Evolutionary conservation across 2,329 filamentous ascomycete species (phyloP).

Genomic region (Fusarium albosuccineum): DNA sequence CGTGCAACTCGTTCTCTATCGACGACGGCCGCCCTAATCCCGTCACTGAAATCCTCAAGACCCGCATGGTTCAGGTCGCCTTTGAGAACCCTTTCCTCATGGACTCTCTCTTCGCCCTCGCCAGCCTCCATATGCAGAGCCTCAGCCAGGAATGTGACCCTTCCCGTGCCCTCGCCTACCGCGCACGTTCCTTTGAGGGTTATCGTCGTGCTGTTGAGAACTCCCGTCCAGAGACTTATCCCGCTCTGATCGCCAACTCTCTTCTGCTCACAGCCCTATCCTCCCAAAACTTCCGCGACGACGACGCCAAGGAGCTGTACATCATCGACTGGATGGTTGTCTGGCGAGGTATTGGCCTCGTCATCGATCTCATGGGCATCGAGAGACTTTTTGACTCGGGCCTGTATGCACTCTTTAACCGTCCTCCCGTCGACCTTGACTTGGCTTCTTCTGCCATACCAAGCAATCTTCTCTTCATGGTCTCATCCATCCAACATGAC

Average conservation of each 20-base stretch:
- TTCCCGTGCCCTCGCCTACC: slow-evolving; percentile 58
- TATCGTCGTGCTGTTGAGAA: slow-evolving; percentile 65
- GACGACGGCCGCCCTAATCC: slow-evolving; percentile 50
- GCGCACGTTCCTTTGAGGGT: slow-evolving; percentile 63
- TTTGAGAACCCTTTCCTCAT: slow-evolving; percentile 68
- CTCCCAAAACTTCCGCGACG: slow-evolving; percentile 64
- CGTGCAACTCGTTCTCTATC: slow-evolving; percentile 61
- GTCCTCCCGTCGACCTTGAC: slow-evolving; percentile 63
- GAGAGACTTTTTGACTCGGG: slow-evolving; percentile 55
- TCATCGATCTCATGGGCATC: slow-evolving; percentile 55
- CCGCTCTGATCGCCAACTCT: slow-evolving; percentile 65
- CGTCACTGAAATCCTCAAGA: slow-evolving; percentile 60
- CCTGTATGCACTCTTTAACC: slow-evolving; percentile 61
- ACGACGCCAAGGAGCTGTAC: slow-evolving; percentile 59
- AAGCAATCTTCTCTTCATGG: slow-evolving; percentile 62
- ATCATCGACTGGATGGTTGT: slow-evolving; percentile 69
- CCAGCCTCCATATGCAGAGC: slow-evolving; percentile 63
- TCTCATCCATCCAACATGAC: slow-evolving; percentile 57
- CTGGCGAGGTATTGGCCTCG: slow-evolving; percentile 66
- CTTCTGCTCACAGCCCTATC: slow-evolving; percentile 65
- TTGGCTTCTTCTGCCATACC: slow-evolving; percentile 58
- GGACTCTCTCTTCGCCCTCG: slow-evolving; percentile 65
- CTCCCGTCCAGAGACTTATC: slow-evolving; percentile 59
- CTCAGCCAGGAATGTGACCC: slow-evolving; percentile 55
- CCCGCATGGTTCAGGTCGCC: slow-evolving; percentile 62